Evolutionary conservation across 1,284 basidiomycete species (phyloP).

Genomic region (Heliocybe sulcata): DNA sequence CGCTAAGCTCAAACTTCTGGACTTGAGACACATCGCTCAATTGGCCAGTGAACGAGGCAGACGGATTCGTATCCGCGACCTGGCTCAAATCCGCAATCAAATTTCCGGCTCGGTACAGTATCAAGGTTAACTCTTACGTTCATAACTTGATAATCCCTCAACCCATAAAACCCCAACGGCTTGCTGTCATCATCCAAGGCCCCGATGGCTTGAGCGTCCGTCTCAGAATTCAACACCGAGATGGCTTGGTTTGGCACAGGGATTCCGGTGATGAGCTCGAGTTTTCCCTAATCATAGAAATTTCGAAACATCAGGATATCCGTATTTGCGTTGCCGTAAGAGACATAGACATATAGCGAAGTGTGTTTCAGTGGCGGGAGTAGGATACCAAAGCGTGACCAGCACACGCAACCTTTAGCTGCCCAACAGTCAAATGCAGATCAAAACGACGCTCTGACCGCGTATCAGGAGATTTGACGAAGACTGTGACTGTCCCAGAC

Average conservation of each 20-base stretch:
- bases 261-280: slow-evolving; percentile 90
- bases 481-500: slow-evolving; percentile 59
- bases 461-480: slow-evolving; percentile 81
- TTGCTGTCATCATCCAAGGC: slow-evolving; percentile 59
- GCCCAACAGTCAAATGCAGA: slow-evolving; percentile 60
- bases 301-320: neutral
- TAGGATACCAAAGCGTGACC: neutral
- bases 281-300: slow-evolving; percentile 51
- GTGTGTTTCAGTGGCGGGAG: neutral
- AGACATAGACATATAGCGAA: neutral
- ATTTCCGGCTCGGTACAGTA: neutral
- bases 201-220: slow-evolving; percentile 42
- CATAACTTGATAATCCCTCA: slow-evolving; percentile 64
- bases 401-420: slow-evolving; percentile 62
- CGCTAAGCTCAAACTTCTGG: slow-evolving; percentile 88
- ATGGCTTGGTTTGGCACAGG: slow-evolving; percentile 67
- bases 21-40: slow-evolving; percentile 82
- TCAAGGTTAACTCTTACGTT: slow-evolving; percentile 41
- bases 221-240: slow-evolving; percentile 54
- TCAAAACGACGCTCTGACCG: slow-evolving; percentile 82
- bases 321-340: too few species aligned
- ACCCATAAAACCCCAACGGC: slow-evolving; percentile 68
- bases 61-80: slow-evolving; percentile 78
- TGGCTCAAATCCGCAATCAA: slow-evolving; percentile 19
- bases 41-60: slow-evolving; percentile 68